Evolutionary conservation across 2,329 filamentous ascomycete genomes (phyloP).

Genomic region (Talaromyces marneffei): DNA sequence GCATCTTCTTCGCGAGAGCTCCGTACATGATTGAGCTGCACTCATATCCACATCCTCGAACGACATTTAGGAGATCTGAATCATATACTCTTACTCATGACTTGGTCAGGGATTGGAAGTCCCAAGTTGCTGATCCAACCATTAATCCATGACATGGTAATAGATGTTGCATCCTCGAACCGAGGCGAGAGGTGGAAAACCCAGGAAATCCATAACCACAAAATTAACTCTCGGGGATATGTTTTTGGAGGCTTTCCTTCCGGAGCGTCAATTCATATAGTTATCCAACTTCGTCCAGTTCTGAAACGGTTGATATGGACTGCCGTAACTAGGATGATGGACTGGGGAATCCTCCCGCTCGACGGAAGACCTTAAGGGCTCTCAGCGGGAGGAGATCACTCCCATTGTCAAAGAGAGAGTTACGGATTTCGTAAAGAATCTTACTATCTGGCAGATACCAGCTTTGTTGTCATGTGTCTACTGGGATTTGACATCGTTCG

Average conservation of each 20-base stretch:
- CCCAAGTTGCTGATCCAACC: slow-evolving; percentile 1
- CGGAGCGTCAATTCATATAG: slow-evolving; percentile 16
- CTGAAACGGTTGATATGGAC: not conserved
- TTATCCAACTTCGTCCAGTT: slow-evolving; percentile 3
- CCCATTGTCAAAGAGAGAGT: too few relatives aligned
- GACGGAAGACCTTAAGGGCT: too few relatives aligned
- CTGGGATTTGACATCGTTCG: not conserved
- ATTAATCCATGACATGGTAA: not conserved
- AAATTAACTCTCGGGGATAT: slow-evolving; percentile 3
- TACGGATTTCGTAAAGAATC: too few relatives aligned
- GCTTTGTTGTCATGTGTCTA: not conserved
- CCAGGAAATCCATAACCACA: slow-evolving; percentile 27
- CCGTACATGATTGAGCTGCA: slow-evolving; percentile 13
- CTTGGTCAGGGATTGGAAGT: slow-evolving; percentile 9
- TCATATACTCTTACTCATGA: not conserved
- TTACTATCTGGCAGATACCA: not conserved
- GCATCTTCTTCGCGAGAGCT: slow-evolving; percentile 8
- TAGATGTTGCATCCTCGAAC: not conserved
- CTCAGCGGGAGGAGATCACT: slow-evolving; percentile 18
- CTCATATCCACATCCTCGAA: slow-evolving; percentile 1
- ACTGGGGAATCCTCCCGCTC: too few relatives aligned
- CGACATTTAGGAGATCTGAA: not conserved
- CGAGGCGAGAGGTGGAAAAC: not conserved
- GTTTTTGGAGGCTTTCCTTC: not conserved
- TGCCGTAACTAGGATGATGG: too few relatives aligned